Evolutionary conservation across 805 yeast genomes (phyloP).

Genomic region (Saturnispora mendoncae): DNA sequence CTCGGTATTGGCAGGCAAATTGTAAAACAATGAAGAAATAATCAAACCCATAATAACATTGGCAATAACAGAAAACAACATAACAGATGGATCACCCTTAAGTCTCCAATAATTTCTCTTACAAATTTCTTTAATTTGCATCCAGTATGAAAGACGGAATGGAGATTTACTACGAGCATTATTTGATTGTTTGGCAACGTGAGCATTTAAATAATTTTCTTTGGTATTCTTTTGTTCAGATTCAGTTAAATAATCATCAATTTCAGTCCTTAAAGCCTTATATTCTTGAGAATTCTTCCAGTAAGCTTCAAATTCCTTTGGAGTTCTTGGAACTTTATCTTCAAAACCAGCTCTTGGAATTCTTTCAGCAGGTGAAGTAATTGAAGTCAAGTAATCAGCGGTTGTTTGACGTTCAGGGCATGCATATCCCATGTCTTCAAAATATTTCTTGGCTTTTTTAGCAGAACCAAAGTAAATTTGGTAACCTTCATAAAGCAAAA

Average conservation of each 20-base stretch:
- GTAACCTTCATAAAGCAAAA: constrained; percentile 35
- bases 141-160: constrained; percentile 41
- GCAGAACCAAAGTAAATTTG: constrained; percentile 35
- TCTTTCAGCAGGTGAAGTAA: constrained; percentile 28
- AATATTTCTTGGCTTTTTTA: constrained; percentile 30
- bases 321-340: constrained; percentile 32
- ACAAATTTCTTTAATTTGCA: constrained; percentile 43
- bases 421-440: constrained; percentile 37
- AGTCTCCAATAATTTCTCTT: constrained; percentile 41
- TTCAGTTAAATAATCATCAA: constrained; percentile 26
- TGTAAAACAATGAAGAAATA: constrained; percentile 50
- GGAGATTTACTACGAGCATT: constrained; percentile 40
- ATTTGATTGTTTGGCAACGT: constrained; percentile 41
- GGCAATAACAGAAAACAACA: constrained; percentile 34
- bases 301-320: constrained; percentile 32
- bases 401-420: constrained; percentile 41
- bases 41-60: constrained; percentile 47
- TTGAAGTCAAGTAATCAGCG: constrained; percentile 37
- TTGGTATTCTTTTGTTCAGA: constrained; percentile 9
- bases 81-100: constrained; percentile 41
- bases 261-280: constrained; percentile 25
- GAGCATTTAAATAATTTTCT: constrained; percentile 14
- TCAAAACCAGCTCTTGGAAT: constrained; percentile 28
- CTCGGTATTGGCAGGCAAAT: constrained; percentile 33
- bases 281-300: constrained; percentile 32